Percentiles rank a stretch among this genome's conserved stretches.
These are phyloP conservation scores for Petrea volubilis DNA, from an alignment of 257 asterid species.

Conservation along the genomic window DNA sequence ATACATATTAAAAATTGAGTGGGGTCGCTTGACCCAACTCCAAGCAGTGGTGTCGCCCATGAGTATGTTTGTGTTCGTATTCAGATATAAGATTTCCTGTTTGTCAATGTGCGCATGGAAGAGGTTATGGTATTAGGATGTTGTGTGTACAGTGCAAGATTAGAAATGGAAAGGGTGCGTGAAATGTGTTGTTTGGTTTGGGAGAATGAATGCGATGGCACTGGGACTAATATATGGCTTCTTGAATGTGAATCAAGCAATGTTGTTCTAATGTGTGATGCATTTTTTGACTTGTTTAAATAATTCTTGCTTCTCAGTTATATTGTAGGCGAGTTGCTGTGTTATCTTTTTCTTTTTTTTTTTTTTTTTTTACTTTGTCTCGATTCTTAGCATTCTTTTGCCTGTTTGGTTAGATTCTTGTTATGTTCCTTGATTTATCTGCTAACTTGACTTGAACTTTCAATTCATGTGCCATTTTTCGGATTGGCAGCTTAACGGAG, in stretches of 20 bases:
- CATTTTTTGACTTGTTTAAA: not conserved
- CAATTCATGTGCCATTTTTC: conserved; percentile 11
- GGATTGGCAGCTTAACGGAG: conserved; percentile 68
- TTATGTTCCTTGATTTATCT: not conserved
- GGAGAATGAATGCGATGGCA: not conserved
- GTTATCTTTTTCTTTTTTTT: not conserved
- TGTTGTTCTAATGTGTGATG: not conserved
- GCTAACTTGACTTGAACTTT: conserved; percentile 6
- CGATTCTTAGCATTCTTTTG: not conserved
- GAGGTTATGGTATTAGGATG: not conserved
- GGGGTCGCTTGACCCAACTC: too few relatives aligned
- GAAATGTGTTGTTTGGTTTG: not conserved
- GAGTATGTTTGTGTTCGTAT: not conserved
- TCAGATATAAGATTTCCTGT: not conserved
- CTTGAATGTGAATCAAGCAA: not conserved
- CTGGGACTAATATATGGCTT: not conserved
- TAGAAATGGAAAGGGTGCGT: not conserved
- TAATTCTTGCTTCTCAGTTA: not conserved
- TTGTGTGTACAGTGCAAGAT: too few relatives aligned
- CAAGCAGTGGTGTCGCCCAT: too few relatives aligned
- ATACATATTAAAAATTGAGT: too few relatives aligned
- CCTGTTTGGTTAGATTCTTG: conserved; percentile 9
- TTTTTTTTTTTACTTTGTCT: not conserved
- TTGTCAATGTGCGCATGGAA: not conserved
- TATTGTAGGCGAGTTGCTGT: not conserved